These are phyloP conservation scores for Cladosporium sphaerospermum DNA, from an alignment of 2,329 filamentous ascomycete species.

Conservation along the genomic window DNA sequence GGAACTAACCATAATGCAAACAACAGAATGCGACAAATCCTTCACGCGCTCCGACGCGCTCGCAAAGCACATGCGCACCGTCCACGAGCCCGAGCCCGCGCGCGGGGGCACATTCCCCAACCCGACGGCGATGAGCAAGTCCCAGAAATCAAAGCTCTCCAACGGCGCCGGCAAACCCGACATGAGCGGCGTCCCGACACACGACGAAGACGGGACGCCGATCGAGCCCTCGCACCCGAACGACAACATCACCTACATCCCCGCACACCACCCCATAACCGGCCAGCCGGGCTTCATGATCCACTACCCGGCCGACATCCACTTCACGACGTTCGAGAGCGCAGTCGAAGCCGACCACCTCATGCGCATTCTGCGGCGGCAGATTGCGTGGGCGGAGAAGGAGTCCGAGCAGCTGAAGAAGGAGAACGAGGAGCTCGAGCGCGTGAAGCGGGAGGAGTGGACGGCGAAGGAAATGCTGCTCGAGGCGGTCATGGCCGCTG, in stretches of 20 bases:
- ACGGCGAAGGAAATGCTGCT: conserved; percentile 70
- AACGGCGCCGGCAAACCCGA: conserved; percentile 31
- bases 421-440: conserved; percentile 62
- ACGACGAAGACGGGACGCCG: conserved; percentile 27
- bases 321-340: conserved; percentile 62
- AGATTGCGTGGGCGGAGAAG: conserved; percentile 66
- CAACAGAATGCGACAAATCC: conserved; percentile 84
- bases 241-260: conserved; percentile 54
- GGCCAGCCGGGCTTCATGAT: conserved; percentile 41
- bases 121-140: conserved; percentile 38
- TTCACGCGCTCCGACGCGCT: conserved; percentile 95
- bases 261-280: conserved; percentile 55
- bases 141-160: conserved; percentile 38
- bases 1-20: conserved; percentile 11
- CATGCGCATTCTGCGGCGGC: conserved; percentile 55
- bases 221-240: conserved; percentile 36
- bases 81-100: conserved; percentile 92
- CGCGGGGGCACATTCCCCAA: conserved; percentile 54
- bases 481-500: conserved; percentile 67
- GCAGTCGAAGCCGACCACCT: conserved; percentile 60
- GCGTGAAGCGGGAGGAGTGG: conserved; percentile 65
- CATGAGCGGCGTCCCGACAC: conserved; percentile 23
- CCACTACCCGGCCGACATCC: conserved; percentile 50
- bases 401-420: conserved; percentile 58
- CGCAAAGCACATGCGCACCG: conserved; percentile 96